A percentile compares a stretch with the other conserved stretches of the same genome.
Evolutionary conservation across 2,329 filamentous ascomycete species (phyloP).

Genomic region (Colletotrichum coccodes): DNA sequence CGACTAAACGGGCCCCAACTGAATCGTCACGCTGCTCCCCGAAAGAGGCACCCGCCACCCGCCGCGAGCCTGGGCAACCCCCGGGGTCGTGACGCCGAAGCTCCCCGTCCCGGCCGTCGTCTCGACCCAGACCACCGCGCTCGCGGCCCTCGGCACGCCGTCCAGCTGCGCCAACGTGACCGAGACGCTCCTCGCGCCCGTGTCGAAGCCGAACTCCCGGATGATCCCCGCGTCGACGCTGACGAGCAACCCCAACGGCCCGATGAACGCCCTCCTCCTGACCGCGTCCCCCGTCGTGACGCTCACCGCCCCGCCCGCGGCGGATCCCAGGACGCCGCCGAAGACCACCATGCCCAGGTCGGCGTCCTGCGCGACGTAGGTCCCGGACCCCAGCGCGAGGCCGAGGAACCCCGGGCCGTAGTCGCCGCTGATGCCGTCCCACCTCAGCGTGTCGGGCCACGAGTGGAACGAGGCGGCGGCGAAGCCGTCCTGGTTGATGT

Average conservation of each 20-base stretch:
- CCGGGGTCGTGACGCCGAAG: slow-evolving; percentile 27
- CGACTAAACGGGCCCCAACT: too few relatives aligned
- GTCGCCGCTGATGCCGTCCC: slow-evolving; percentile 67
- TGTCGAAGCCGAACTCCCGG: slow-evolving; percentile 45
- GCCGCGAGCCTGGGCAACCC: slow-evolving; percentile 30
- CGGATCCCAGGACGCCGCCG: slow-evolving; percentile 54
- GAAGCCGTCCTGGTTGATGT: slow-evolving; percentile 65
- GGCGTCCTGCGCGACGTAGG: slow-evolving; percentile 57
- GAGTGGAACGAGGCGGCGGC: slow-evolving; percentile 66
- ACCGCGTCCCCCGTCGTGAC: slow-evolving; percentile 57
- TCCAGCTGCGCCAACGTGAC: slow-evolving; percentile 44
- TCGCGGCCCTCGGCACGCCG: slow-evolving; percentile 39
- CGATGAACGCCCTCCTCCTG: slow-evolving; percentile 58
- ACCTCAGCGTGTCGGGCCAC: slow-evolving; percentile 63
- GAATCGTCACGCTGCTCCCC: background rate
- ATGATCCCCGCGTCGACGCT: slow-evolving; percentile 55
- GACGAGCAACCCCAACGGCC: slow-evolving; percentile 52
- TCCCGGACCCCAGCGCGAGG: slow-evolving; percentile 57
- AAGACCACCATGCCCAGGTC: slow-evolving; percentile 58
- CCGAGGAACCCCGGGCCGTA: slow-evolving; percentile 66
- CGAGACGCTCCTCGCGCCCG: slow-evolving; percentile 36
- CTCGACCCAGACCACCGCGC: slow-evolving; percentile 49
- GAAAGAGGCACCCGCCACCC: slow-evolving; percentile 32
- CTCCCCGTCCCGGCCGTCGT: slow-evolving; percentile 33
- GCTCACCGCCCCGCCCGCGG: slow-evolving; percentile 36